Evolutionary conservation across 2,329 filamentous ascomycete genomes (phyloP), one percentile per base, ranked within the genome.

Genomic region (Stenocarpella maydis): DNA sequence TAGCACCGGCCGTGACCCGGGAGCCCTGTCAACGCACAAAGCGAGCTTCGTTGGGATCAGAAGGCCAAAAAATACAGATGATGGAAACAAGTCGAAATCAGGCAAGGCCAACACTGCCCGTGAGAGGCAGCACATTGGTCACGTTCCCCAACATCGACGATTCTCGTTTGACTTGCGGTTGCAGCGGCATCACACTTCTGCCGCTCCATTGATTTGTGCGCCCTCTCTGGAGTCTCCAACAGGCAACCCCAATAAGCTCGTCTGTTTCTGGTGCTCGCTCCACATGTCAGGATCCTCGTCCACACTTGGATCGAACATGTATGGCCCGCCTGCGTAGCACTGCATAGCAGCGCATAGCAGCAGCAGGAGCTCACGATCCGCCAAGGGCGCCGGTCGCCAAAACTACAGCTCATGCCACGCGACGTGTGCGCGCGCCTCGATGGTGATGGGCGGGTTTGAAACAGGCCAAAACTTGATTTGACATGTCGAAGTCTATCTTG

Each of bases 381-480:
- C 58, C 43, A 63, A 63, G 58, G 21, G 41, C 43, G 43, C 58
- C 58, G 26, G 58, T 19, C 43, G 58, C 47, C 58, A 49, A 45
- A 45, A 49, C 58, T 34, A 49, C 58, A 63, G 43, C 43, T 63
- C 58, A 47, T 63, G 24, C 58, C 58, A 63, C 58, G 43, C 58
- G 58, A 63, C 45, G 58, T 49, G 45, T 63, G 58, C 43, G 58
- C 41, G 58, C 43, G 58, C 41, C 43, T 63, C 58, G 12, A 63
- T 63, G 58, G 54, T 67, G 65, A 67, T 67, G 49, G 41, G 65
- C 65, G 21, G 52, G 9, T 31, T 58, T 67, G 65, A 67, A 67
- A 67, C 65, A 67, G 52, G 65, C 52, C 65, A 67, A 67, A 67
- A 58, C 65, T 58, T 67, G 65, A 58, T 67, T 67, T 67, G 39